Evolutionary conservation across 352 stramenopile genomes (phyloP), one percentile per base, ranked within the genome.

Genomic region (Thalassiosira hispida): DNA sequence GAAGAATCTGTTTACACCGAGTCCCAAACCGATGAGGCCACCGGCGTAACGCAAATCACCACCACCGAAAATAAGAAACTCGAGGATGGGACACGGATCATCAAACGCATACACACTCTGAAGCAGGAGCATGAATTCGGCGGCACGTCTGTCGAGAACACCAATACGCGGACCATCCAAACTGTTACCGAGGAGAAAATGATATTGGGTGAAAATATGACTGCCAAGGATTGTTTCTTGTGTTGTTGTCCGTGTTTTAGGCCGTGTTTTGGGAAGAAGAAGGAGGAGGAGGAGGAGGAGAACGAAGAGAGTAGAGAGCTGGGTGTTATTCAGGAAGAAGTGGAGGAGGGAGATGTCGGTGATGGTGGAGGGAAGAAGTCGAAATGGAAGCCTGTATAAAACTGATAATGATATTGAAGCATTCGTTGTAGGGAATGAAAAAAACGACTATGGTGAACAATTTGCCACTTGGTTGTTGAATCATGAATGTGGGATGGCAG

Each of bases 201-300:
- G 16, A 22, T 62, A 7, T 5, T 62, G 20, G 53, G 53, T 25
- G 9, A 62, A 22, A 22, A 31, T 7, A 12, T 22, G 53, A 62
- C 53, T 8, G 3, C 6, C 8, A 7, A 8, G 53, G 53, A 62
- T 38, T 62, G 53, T n/a, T 62, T 62, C 16, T 33, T 62, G 53
- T 62, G 53, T 33, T 62, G 53, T 33, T 62, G 53, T 31, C 53
- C 53, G 9, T 62, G 53, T 33, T 62, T 62, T 31, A 29, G 53
- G 22, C 9, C 16, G 2, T 62, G 53, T 33, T 62, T 62, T 38
- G 33, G 33, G 9, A 33, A 62, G 6, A 62, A 62, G 53, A 62
- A 8, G 53, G 6, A 33, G 53, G 22, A 62, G 53, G 22, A 38
- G 53, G 53, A 62, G 53, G 53, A 62, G 23, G 53, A 31, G 6